phyloP scores from a whole-genome alignment of 768 basidiomycete genomes.

The Antrodiella citrinella region DNA sequence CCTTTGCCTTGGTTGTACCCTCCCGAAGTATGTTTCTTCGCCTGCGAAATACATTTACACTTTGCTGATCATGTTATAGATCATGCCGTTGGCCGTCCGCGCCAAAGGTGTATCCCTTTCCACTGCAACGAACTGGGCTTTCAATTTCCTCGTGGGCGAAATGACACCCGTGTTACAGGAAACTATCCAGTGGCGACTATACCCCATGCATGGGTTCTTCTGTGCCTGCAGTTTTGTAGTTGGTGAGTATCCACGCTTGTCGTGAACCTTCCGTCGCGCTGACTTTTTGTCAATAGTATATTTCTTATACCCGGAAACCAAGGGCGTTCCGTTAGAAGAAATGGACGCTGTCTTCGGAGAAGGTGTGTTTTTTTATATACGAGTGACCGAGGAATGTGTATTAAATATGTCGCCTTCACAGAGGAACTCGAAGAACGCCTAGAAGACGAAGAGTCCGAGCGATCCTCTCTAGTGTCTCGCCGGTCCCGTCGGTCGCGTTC shows the following conservation, averaged over 20 bases:
- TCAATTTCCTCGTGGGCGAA: constrained; percentile 87
- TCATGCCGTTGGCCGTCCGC: constrained; percentile 82
- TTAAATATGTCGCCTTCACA: constrained; percentile 8
- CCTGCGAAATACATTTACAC: constrained; percentile 3
- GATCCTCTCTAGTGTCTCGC: constrained; percentile 46
- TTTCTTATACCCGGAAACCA: constrained; percentile 55
- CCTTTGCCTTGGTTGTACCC: constrained; percentile 85
- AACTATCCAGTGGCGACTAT: constrained; percentile 80
- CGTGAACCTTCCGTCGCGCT: constrained; percentile 1
- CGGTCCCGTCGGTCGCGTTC: constrained; percentile 24
- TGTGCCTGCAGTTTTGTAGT: constrained; percentile 81
- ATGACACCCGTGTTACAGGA: constrained; percentile 84
- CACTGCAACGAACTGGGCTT: constrained; percentile 80
- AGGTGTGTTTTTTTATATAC: constrained; percentile 38
- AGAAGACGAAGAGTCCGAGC: constrained; percentile 56
- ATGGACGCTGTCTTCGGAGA: constrained; percentile 90
- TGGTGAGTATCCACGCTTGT: constrained; percentile 42
- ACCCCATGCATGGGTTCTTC: constrained; percentile 95
- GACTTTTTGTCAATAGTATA: constrained; percentile 42
- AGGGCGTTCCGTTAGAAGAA: constrained; percentile 81
- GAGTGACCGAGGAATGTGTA: background rate
- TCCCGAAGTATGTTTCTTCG: constrained; percentile 50
- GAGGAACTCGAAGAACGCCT: constrained; percentile 48
- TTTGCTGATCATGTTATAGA: constrained; percentile 31
- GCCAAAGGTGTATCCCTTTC: constrained; percentile 96